Evolutionary conservation across 306 rosid species (phyloP), one percentile per base, ranked within the genome.

Genomic region (Acacia acuminata): DNA sequence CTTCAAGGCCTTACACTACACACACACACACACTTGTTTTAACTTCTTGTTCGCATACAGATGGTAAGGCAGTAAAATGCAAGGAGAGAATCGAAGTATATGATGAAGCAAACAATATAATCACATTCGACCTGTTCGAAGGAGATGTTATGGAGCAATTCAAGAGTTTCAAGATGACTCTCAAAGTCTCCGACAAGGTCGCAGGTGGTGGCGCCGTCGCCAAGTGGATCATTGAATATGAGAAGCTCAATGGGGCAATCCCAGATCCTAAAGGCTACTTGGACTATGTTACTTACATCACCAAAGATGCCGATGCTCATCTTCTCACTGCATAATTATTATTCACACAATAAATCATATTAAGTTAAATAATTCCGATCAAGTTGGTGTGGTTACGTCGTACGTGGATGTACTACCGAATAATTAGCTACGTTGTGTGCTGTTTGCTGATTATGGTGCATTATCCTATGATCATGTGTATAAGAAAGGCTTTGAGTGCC

Each of bases 241-340:
- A 76, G 43, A 76, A 76, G 71, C n/a, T 60, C 71, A 76, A 60
- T 61, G 72, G 63, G 44, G 56, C 7, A 20, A 47, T 77, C 16
- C 27, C 70, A 77, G 7, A 13, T 25, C 58, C 56, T 3, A 4
- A 24, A 2, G 53, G 30, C 27, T 63, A 77, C 30, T 3, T 61
- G 42, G 60, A 5, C 71, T 61, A 7, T 10, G 11, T 25, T 0
- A 77, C 10, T 13, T 16, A 77, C 60, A 0, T 30, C 44, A 25
- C 73, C 19, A 43, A 36, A 65, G 80, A 77, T 61, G 55, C 32
- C 32, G 32, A 30, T 30, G 32, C 32, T 30, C 32, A 30, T 30
- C 32, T 30, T 30, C 32, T 30, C 32, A 20, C 22, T 43, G 6
- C 68, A 12, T 75, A 53, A 20, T 53, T 1, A 48, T 14, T 15